Base-by-base conservation (phyloP, 345 rosid genomes). In the Physaria fendleri region DNA sequence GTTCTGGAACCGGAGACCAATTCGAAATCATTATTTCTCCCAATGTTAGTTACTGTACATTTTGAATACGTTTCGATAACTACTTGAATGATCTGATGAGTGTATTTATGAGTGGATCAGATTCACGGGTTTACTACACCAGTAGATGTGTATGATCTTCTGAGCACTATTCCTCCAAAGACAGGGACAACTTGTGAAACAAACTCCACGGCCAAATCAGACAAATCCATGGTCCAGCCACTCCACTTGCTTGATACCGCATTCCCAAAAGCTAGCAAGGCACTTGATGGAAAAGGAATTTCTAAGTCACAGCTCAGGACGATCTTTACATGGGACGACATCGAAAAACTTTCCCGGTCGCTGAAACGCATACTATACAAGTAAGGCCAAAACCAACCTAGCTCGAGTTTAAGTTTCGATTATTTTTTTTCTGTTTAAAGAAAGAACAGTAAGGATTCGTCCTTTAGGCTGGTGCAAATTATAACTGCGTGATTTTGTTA, bases 1-100 rank as follows among this genome's bases (percentile, higher is more conserved):
- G 55, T 42, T 58, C 74, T 12, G 99, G 97, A 38, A 89, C 94
- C 2, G 89, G 83, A 42, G 85, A 87, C 55, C 81, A 81, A 1
- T 93, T 93, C 34, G 95, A 89, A 27, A 71, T 93, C 34, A 35
- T 89, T 28, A 82, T 75, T 46, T 70, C 92, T 7, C 62, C 68
- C 53, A 74, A 85, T 90, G 99, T 86, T 76, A 45, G 20, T 30
- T 40, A 48, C 48, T 22, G 61, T 27, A 18, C 54, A 63, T 45
- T 66, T 76, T 12, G 15, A 57, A 24, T 21, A 58, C 20, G 46
- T 65, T 51, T 27, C 0, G 35, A 34, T 70, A 17, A 17, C 4
- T 3, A 46, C 51, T 62, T 55, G 38, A 48, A 2, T 23, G 34
- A 41, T 49, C 34, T 71, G 25, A 56, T n/a, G 15, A 16, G 51